These are phyloP conservation scores for Tricholomella constricta DNA, from an alignment of 768 basidiomycete genomes.

Conservation along the genomic window DNA sequence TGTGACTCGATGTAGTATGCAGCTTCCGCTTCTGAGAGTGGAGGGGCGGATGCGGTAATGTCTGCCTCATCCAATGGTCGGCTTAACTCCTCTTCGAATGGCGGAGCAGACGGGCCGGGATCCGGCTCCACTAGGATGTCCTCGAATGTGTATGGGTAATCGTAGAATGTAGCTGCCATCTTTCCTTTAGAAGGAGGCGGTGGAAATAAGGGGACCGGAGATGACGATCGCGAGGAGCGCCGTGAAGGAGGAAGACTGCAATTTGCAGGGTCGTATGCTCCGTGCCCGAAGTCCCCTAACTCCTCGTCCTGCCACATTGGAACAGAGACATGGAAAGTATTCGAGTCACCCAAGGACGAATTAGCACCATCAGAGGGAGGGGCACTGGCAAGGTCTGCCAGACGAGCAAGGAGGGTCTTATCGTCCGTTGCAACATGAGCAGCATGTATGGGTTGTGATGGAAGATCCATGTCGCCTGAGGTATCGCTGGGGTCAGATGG, in stretches of 20 bases:
- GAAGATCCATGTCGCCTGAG: constrained; percentile 8
- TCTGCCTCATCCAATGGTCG: constrained; percentile 31
- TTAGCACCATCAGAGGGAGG: constrained; percentile 40
- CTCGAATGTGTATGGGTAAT: constrained; percentile 44
- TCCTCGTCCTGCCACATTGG: constrained; percentile 58
- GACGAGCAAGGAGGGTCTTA: constrained; percentile 55
- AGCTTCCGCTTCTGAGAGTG: constrained; percentile 16
- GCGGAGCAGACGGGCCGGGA: constrained; percentile 44
- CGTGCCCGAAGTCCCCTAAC: constrained; percentile 36
- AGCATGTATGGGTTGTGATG: constrained; percentile 28
- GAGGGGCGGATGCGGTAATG: constrained; percentile 48
- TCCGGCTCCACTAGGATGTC: constrained; percentile 34
- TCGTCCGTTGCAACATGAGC: constrained; percentile 73
- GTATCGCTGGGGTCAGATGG: constrained; percentile 13
- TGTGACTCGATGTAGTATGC: constrained; percentile 13
- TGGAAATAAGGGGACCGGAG: constrained; percentile 40
- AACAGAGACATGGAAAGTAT: constrained; percentile 39
- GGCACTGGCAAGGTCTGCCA: constrained; percentile 53
- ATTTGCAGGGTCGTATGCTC: constrained; percentile 4
- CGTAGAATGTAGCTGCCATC: constrained; percentile 40
- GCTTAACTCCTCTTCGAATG: constrained; percentile 44
- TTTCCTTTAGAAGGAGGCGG: constrained; percentile 47
- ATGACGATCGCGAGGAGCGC: constrained; percentile 10
- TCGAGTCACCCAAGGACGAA: constrained; percentile 15
- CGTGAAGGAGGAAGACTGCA: constrained; percentile 11